Percentiles rank a stretch among this genome's conserved stretches.
Conservation (phyloP, 116 monocot genomes). For the Cymodocea nodosa region DNA sequence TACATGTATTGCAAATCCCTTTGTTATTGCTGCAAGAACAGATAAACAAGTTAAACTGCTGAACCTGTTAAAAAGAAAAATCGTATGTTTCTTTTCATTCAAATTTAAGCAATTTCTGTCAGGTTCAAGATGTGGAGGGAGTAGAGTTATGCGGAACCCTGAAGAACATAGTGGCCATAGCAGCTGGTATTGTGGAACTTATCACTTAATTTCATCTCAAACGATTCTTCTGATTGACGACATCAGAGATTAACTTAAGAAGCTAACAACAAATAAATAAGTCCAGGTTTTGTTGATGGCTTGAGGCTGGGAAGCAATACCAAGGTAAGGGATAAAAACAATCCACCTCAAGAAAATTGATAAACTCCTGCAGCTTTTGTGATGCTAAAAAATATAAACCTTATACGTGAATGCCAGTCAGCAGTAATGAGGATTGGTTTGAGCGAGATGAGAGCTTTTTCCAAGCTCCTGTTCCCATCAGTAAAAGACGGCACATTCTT, state of each 20-base stretch:
- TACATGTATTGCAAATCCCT: too few relatives aligned
- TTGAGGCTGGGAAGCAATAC: conserved; percentile 95
- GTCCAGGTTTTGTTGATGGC: conserved; percentile 75
- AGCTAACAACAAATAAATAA: not conserved
- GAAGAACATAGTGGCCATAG: conserved; percentile 87
- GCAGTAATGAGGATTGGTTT: conserved; percentile 96
- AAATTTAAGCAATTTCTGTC: conserved; percentile 1
- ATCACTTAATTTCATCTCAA: not conserved
- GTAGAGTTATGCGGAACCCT: conserved; percentile 88
- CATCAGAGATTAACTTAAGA: not conserved
- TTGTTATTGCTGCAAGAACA: too few relatives aligned
- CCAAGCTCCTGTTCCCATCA: conserved; percentile 74
- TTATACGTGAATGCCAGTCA: conserved; percentile 26
- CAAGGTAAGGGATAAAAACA: conserved; percentile 37
- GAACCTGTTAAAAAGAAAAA: too few relatives aligned
- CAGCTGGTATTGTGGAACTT: conserved; percentile 48
- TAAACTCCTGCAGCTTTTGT: not conserved
- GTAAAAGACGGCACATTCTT: conserved; percentile 86
- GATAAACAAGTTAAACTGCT: too few relatives aligned
- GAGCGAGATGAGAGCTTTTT: conserved; percentile 71
- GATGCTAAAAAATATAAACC: not conserved
- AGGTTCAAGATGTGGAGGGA: conserved; percentile 86
- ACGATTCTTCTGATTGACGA: not conserved
- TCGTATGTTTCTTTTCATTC: not conserved
- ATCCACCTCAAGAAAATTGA: not conserved